phyloP scores from a whole-genome alignment of 2,329 filamentous ascomycete genomes.

The Lachnellula arida region DNA sequence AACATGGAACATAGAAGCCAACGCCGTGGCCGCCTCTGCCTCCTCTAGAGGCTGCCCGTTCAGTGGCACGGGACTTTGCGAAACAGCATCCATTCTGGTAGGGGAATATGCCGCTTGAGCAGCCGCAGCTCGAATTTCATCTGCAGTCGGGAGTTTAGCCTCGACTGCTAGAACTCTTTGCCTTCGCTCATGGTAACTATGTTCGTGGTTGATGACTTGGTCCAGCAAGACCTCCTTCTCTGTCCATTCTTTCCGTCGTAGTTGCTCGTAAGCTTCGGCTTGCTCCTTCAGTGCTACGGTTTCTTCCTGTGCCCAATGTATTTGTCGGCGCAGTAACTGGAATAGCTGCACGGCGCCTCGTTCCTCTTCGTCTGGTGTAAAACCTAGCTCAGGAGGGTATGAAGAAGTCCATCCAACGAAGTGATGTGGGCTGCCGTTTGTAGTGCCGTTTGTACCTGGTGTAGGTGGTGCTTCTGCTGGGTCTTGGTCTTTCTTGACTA shows the following conservation, averaged over 20 bases:
- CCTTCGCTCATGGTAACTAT: slow-evolving; percentile 58
- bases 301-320: slow-evolving; percentile 69
- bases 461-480: slow-evolving; percentile 52
- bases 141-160: slow-evolving; percentile 27
- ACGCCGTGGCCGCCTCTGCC: slow-evolving; percentile 25
- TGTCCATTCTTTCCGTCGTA: slow-evolving; percentile 68
- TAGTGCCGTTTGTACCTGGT: slow-evolving; percentile 43
- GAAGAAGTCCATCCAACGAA: slow-evolving; percentile 26
- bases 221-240: slow-evolving; percentile 77
- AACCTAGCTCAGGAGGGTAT: slow-evolving; percentile 47
- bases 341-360: slow-evolving; percentile 62
- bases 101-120: slow-evolving; percentile 7
- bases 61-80: slow-evolving; percentile 10
- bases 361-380: slow-evolving; percentile 60
- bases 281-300: slow-evolving; percentile 59
- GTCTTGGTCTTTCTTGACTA: slow-evolving; percentile 50
- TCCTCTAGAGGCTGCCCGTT: slow-evolving; percentile 20
- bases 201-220: slow-evolving; percentile 63
- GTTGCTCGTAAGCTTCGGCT: slow-evolving; percentile 60
- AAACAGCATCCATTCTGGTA: slow-evolving; percentile 2
- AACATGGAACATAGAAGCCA: slow-evolving; percentile 24
- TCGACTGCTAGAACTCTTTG: slow-evolving; percentile 48
- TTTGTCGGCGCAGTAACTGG: slow-evolving; percentile 55
- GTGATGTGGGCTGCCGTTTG: slow-evolving; percentile 20
- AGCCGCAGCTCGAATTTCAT: slow-evolving; percentile 18